Percentiles rank a stretch among this genome's conserved stretches.
phyloP scores from a whole-genome alignment of 2,329 filamentous ascomycete genomes.

The Torrubiellomyces zombiae region DNA sequence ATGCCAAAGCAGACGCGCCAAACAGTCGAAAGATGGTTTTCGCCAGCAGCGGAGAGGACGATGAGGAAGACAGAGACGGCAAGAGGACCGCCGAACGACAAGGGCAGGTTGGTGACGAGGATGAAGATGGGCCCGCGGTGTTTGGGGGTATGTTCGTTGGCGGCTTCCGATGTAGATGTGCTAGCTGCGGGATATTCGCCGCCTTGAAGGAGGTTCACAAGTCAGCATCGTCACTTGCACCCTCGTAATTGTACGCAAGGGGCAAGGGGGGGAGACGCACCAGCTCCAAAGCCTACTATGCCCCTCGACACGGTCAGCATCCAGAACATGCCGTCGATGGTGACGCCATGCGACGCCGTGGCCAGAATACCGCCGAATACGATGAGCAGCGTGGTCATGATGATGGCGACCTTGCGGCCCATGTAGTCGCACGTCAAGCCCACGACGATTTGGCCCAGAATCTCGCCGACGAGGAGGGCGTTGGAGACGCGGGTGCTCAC shows the following conservation, averaged over 20 bases:
- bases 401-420: constrained; percentile 28
- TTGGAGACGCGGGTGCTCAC: constrained; percentile 25
- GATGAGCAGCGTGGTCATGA: constrained; percentile 28
- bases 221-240: neutral
- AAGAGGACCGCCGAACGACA: constrained; percentile 16
- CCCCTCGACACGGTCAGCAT: constrained; percentile 33
- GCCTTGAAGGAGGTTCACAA: constrained; percentile 5
- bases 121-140: constrained; percentile 25
- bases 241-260: neutral
- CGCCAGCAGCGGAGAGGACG: constrained; percentile 20
- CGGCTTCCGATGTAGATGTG: constrained; percentile 27
- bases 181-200: constrained; percentile 31
- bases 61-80: constrained; percentile 29
- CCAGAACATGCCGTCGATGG: constrained; percentile 32
- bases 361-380: constrained; percentile 28
- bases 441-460: constrained; percentile 23
- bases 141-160: constrained; percentile 25
- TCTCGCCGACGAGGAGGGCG: constrained; percentile 22
- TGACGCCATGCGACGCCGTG: constrained; percentile 26
- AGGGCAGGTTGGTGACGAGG: constrained; percentile 24
- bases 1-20: constrained; percentile 33
- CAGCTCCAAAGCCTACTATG: constrained; percentile 28
- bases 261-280: constrained; percentile 1
- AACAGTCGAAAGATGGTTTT: constrained; percentile 20
- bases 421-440: constrained; percentile 30